Evolutionary conservation across 306 rosid genomes (phyloP), one percentile per base, ranked within the genome.

Genomic region (Fragaria nilgerrensis): DNA sequence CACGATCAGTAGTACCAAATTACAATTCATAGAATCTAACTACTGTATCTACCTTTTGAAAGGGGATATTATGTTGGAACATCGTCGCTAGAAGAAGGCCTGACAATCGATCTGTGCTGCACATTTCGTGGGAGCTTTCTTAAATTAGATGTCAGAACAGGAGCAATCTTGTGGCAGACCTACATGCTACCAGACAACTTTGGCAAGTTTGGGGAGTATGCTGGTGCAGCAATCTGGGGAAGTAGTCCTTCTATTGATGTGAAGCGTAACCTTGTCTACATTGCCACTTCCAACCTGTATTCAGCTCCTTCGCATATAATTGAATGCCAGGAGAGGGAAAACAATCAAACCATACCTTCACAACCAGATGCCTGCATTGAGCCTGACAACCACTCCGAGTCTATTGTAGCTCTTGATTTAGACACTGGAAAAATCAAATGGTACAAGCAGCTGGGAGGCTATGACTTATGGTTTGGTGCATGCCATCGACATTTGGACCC

Each of bases 141-240:
- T 15, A 92, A 77, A 25, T 61, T 90, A 14, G 76, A 92, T 14
- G 64, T 52, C 2, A 8, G 1, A 71, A 71, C 85, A 0, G 96
- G 96, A 17, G 15, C 14, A 3, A 79, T 90, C 43, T n/a, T 81
- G 14, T 92, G 96, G 92, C 86, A 83, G 37, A 88, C 93, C 9
- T 90, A 63, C 72, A 83, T 68, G 90, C 70, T 92, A 1, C 96
- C 90, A 0, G 84, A 90, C 34, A 92, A 92, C 78, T 62, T 70
- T 0, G 85, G 78, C 49, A 45, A 68, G 0, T 74, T 0, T 9
- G 87, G 79, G 19, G 81, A 47, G 39, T 87, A 92, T 34, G 85
- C 96, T 0, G 92, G 97, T 49, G 93, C 90, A 5, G 87, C 93
- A 12, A 73, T 92, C 0, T 90, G 93, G 93, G 96, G 97, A 77